Conservation (phyloP, 495 filamentous ascomycete genomes). For the Aspergillus ostianus region DNA sequence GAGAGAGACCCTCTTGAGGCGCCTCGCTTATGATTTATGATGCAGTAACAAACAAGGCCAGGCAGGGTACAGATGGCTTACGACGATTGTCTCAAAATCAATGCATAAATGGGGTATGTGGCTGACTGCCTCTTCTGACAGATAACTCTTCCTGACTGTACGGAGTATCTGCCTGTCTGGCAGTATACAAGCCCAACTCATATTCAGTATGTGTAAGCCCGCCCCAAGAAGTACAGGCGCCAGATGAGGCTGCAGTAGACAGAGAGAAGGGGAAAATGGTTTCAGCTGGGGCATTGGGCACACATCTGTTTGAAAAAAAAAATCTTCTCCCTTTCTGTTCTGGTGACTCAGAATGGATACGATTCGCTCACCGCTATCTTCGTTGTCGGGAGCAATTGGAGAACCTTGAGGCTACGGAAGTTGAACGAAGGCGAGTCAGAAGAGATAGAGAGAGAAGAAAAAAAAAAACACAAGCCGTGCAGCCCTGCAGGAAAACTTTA, state of each 20-base stretch:
- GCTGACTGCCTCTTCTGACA: not conserved
- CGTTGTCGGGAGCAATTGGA: not conserved
- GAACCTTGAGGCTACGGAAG: not conserved
- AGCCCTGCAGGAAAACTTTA: not conserved
- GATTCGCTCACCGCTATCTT: not conserved
- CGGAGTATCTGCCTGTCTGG: not conserved
- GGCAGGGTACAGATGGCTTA: not conserved
- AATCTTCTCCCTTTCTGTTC: not conserved
- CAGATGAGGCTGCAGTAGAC: not conserved
- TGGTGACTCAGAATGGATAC: not conserved
- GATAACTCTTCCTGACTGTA: not conserved
- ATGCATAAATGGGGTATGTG: not conserved
- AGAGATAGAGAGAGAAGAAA: not conserved
- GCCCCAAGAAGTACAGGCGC: not conserved
- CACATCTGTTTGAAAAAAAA: no score
- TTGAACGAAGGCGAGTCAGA: not conserved
- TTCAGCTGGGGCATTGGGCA: not conserved
- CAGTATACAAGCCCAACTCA: not conserved
- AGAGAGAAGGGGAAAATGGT: not conserved
- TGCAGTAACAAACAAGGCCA: not conserved
- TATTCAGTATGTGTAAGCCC: not conserved
- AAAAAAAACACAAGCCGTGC: not conserved
- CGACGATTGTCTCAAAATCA: not conserved
- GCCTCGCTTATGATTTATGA: not conserved
- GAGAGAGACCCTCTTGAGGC: not conserved